A percentile compares a stretch with the other conserved stretches of the same genome.
Evolutionary conservation across 148 eudicot genomes (phyloP).

Genomic region (Cornus controversa): DNA sequence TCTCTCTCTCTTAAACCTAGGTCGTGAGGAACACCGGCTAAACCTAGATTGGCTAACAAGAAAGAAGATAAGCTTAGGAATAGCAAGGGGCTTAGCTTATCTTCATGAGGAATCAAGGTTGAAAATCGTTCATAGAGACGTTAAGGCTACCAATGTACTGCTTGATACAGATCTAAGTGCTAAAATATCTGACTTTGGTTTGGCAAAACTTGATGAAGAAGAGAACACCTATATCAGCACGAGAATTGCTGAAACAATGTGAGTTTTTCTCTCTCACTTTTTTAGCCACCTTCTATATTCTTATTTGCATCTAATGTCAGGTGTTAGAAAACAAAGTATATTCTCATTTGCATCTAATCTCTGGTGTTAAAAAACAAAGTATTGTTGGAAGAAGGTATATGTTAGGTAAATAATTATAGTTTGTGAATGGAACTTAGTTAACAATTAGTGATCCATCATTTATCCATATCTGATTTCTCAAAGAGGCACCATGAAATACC

Average conservation of each 20-base stretch:
- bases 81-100: slow-evolving; percentile 61
- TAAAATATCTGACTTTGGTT: slow-evolving; percentile 84
- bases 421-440: background rate
- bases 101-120: slow-evolving; percentile 70
- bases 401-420: too few species aligned
- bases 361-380: background rate
- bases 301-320: background rate
- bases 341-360: too few species aligned
- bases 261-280: slow-evolving; percentile 22
- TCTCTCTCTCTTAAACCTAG: slow-evolving; percentile 13
- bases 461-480: too few species aligned
- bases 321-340: too few species aligned
- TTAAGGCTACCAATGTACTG: slow-evolving; percentile 80
- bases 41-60: slow-evolving; percentile 60
- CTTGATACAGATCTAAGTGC: slow-evolving; percentile 80
- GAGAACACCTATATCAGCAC: slow-evolving; percentile 79
- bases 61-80: slow-evolving; percentile 51
- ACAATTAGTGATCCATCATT: background rate
- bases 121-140: slow-evolving; percentile 76
- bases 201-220: slow-evolving; percentile 84
- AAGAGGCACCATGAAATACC: background rate
- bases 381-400: too few species aligned
- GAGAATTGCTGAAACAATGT: slow-evolving; percentile 78
- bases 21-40: slow-evolving; percentile 36
- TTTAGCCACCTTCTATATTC: background rate